These are phyloP conservation scores for Globisporangium nagaii DNA, from an alignment of 352 stramenopile genomes.

Conservation along the genomic window DNA sequence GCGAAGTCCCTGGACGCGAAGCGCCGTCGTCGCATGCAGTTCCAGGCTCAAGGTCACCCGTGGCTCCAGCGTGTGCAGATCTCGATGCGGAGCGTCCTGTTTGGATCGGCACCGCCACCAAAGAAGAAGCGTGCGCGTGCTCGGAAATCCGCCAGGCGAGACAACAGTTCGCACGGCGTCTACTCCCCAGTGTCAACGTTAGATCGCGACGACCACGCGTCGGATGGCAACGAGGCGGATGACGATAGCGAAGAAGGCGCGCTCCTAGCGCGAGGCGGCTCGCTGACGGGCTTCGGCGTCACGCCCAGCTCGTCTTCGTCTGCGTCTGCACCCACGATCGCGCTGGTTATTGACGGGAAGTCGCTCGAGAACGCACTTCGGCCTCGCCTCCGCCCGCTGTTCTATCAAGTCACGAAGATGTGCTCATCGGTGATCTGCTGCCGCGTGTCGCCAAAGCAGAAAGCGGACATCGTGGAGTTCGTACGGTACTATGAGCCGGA, in stretches of 20 bases:
- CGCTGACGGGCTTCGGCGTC: not conserved
- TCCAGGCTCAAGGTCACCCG: not conserved
- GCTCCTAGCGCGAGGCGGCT: not conserved
- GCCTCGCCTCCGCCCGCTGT: constrained; percentile 37
- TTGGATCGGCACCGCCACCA: not conserved
- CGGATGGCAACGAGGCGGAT: not conserved
- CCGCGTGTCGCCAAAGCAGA: constrained; percentile 86
- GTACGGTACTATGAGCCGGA: constrained; percentile 63
- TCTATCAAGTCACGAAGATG: constrained; percentile 65
- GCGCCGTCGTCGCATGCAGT: not conserved
- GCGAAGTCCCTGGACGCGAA: not conserved
- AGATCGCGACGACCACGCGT: constrained; percentile 1
- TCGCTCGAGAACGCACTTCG: constrained; percentile 76
- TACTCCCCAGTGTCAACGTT: constrained; percentile 13
- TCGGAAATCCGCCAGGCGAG: not conserved
- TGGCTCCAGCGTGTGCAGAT: constrained; percentile 4
- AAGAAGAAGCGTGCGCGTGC: constrained; percentile 7
- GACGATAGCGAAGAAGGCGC: constrained; percentile 1
- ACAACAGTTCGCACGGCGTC: not conserved
- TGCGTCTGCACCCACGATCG: constrained; percentile 23
- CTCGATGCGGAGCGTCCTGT: constrained; percentile 4
- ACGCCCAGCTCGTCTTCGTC: no score
- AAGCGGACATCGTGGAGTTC: constrained; percentile 76
- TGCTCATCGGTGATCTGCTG: constrained; percentile 86
- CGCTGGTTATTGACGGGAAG: constrained; percentile 92